Evolutionary conservation across 139 green algal species (phyloP).

Genomic region (Auxenochlorella pyrenoidosa): DNA sequence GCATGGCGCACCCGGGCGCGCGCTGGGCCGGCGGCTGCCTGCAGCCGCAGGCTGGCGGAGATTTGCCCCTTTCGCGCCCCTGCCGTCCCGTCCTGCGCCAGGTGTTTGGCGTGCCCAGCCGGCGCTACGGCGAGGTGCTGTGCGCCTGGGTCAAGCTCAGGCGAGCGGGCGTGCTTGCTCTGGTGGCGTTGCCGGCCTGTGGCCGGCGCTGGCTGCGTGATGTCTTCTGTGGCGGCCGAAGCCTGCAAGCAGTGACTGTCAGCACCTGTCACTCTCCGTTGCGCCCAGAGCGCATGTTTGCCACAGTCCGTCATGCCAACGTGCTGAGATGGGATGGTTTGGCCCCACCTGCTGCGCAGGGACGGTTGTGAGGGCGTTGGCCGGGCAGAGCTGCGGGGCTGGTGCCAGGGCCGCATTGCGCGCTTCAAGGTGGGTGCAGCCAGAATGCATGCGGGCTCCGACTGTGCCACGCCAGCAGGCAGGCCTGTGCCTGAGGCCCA

Average conservation of each 20-base stretch:
- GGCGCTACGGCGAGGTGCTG: slow-evolving; percentile 41
- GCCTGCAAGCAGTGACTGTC: no score
- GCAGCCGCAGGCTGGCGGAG: neutral
- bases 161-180: neutral
- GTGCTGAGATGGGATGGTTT: neutral
- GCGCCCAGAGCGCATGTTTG: no score
- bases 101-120: slow-evolving; percentile 53
- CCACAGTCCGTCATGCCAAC: no score
- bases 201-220: no score
- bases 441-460: no score
- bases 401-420: slow-evolving; percentile 21
- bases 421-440: slow-evolving; percentile 32
- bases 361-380: neutral
- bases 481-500: no score
- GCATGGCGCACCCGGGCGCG: neutral
- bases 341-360: neutral
- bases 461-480: no score
- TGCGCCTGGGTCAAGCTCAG: slow-evolving; percentile 49
- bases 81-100: neutral
- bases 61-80: no score
- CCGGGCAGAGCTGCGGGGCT: slow-evolving; percentile 3
- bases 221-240: no score
- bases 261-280: no score
- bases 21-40: neutral
- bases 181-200: neutral